Conservation (phyloP, 176 grass and related monocot species). For the Triticum urartu region DNA sequence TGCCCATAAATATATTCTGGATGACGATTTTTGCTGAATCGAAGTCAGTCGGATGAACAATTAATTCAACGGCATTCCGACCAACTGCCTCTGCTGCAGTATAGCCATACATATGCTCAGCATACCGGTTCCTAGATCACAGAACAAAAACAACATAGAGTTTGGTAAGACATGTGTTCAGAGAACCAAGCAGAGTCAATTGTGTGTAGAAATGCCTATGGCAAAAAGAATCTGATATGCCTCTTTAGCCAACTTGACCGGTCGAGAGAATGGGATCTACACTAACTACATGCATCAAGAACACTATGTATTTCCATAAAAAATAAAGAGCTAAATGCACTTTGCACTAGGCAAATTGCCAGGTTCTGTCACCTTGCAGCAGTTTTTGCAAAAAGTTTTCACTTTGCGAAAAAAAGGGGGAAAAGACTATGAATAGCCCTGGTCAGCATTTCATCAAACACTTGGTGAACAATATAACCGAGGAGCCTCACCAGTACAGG, state of each 20-base stretch:
- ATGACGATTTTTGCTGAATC: conserved; percentile 51
- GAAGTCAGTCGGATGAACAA: conserved; percentile 52
- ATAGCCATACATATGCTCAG: conserved; percentile 74
- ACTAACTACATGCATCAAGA: background rate
- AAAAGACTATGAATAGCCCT: background rate
- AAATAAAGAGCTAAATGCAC: too few species aligned
- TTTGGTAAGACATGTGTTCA: background rate
- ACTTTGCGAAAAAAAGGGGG: too few species aligned
- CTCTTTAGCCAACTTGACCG: background rate
- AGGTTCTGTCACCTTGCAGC: too few species aligned
- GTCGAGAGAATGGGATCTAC: background rate
- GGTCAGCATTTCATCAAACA: conserved; percentile 12
- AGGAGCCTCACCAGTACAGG: conserved; percentile 66
- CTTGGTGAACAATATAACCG: background rate
- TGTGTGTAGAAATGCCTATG: background rate
- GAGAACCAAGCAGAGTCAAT: background rate
- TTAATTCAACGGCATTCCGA: conserved; percentile 49
- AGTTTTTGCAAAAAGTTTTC: too few species aligned
- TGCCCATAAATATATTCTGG: conserved; percentile 53
- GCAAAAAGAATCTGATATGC: background rate
- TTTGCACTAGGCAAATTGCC: too few species aligned
- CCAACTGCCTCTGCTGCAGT: conserved; percentile 71
- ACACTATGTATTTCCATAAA: background rate
- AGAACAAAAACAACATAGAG: background rate
- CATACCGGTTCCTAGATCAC: conserved; percentile 62